Percentiles rank a stretch among this genome's conserved stretches.
phyloP scores from a whole-genome alignment of 768 basidiomycete genomes.

The Tulasnella sp. region DNA sequence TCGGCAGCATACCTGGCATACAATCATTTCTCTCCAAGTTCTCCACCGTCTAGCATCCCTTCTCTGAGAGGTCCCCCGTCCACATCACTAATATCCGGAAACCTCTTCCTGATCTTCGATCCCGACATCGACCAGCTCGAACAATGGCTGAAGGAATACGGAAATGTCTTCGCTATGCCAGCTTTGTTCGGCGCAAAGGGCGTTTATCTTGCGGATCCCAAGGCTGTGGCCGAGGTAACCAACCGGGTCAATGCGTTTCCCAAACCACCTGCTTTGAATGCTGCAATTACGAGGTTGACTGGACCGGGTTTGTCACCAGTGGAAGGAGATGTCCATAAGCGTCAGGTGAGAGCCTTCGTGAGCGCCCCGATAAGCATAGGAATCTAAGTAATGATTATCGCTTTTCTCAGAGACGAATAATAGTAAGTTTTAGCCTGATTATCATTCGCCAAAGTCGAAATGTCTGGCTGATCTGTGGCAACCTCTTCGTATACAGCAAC shows the following conservation, averaged over 20 bases:
- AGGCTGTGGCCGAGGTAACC: neutral
- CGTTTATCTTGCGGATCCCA: neutral
- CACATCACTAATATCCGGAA: neutral
- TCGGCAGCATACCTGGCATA: neutral
- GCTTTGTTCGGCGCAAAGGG: neutral
- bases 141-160: neutral
- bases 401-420: neutral
- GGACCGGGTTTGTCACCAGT: neutral
- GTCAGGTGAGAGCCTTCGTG: neutral
- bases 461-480: neutral
- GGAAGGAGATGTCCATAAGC: slow-evolving; percentile 6
- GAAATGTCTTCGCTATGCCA: neutral
- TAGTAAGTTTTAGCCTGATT: neutral
- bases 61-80: neutral
- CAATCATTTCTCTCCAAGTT: neutral
- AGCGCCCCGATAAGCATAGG: neutral
- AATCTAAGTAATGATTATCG: no score
- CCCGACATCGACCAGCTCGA: neutral
- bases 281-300: neutral
- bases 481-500: slow-evolving; percentile 1
- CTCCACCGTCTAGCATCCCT: neutral
- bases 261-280: neutral
- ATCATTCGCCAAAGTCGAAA: no score
- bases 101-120: neutral
- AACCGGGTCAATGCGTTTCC: neutral